Evolutionary conservation across 129 eudicot genomes (phyloP).

Genomic region (Chrysanthemum lavandulifolium): DNA sequence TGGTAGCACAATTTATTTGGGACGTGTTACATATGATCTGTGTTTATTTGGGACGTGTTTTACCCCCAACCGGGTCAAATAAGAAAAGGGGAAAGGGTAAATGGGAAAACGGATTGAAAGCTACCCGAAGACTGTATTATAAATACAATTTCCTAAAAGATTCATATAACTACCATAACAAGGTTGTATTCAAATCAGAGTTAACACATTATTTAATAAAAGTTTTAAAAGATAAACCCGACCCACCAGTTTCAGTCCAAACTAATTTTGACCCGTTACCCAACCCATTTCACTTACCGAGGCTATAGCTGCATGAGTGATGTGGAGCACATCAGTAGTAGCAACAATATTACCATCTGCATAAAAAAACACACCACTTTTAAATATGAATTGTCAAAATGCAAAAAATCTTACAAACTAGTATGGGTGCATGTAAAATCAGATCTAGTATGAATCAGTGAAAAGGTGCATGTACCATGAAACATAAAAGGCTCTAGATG

Average conservation of each 20-base stretch:
- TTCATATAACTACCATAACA: not conserved
- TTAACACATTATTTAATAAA: not conserved
- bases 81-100: not conserved
- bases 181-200: not conserved
- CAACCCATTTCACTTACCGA: slow-evolving; percentile 54
- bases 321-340: slow-evolving; percentile 83
- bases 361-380: slow-evolving; percentile 16
- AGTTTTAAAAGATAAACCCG: not conserved
- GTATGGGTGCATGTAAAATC: not conserved
- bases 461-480: not conserved
- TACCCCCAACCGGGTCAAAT: not conserved
- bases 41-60: not conserved
- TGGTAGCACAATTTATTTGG: too few species aligned
- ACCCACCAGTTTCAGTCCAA: not conserved
- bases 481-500: not conserved
- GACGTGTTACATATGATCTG: not conserved
- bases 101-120: too few species aligned
- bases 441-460: slow-evolving; percentile 4
- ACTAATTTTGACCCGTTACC: not conserved
- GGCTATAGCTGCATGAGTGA: slow-evolving; percentile 92
- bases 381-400: slow-evolving; percentile 15
- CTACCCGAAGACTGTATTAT: not conserved
- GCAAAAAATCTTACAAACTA: not conserved
- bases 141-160: slow-evolving; percentile 8
- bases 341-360: slow-evolving; percentile 88